Evolutionary conservation across 805 yeast genomes (phyloP), one percentile per base, ranked within the genome.

Genomic region (Cyberlindnera euphorbiiphila): DNA sequence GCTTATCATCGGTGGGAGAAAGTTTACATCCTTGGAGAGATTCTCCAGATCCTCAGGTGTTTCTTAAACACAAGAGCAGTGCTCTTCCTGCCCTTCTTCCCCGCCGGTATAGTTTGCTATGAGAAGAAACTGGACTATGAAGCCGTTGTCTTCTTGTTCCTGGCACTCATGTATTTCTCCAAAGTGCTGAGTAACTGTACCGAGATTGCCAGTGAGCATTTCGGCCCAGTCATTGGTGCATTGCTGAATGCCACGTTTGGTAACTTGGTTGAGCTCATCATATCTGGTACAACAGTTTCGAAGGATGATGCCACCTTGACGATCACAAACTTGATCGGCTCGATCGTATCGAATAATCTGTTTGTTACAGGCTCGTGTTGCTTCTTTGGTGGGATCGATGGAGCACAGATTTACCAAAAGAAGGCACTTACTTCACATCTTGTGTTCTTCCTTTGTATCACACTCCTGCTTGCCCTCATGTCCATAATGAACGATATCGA

Each of bases 191-290:
- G 52, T 46, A 50, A 50, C 29, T 41, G 44, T 17, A 50, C 55
- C 5, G 55, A 50, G 43, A 29, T 41, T 41, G 50, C 53, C 5
- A 49, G 39, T 20, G 47, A 43, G 23, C 53, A 50, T 37, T 48
- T 43, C 19, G 55, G 55, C 14, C 72, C 71, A 43, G 71, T 74
- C 25, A 31, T 69, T 20, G 75, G 75, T 16, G 74, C 75, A 1
- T 55, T 70, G 40, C 57, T 71, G 51, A 71, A 71, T 47, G 74
- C 75, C 13, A 70, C 75, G 7, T 70, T 71, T 49, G 76, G 75
- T 29, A 71, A 71, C 46, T 69, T 74, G 2, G 74, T 71, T 7
- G 76, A 71, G 50, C 58, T 71, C 42, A 70, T 71, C 53, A 74
- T 71, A 27, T 66, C 72, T 9, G 62, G 71, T 22, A 68, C 71